These are phyloP conservation scores for Anisodus tanguticus DNA, from an alignment of 257 asterid genomes.

Conservation along the genomic window DNA sequence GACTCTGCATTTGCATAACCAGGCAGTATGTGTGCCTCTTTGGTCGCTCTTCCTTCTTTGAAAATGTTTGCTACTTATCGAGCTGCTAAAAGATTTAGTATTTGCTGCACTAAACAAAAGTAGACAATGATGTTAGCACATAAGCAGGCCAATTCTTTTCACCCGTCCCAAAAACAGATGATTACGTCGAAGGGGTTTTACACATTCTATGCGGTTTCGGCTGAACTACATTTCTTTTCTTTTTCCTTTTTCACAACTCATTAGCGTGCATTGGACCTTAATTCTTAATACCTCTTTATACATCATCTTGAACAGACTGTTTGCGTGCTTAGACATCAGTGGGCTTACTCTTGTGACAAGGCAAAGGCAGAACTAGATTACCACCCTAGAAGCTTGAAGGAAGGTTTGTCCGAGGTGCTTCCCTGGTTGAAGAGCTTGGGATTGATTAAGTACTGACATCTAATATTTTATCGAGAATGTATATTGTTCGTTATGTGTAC, in stretches of 20 bases:
- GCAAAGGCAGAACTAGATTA: slow-evolving; percentile 82
- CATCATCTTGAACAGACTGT: slow-evolving; percentile 57
- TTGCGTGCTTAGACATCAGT: slow-evolving; percentile 67
- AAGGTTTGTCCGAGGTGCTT: slow-evolving; percentile 80
- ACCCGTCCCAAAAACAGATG: not conserved
- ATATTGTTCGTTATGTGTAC: not conserved
- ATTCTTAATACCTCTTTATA: slow-evolving; percentile 29
- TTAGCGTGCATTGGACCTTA: not conserved
- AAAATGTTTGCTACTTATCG: not conserved
- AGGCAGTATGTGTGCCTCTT: not conserved
- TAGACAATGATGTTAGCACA: not conserved
- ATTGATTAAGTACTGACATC: slow-evolving; percentile 57
- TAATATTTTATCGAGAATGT: not conserved
- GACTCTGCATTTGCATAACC: not conserved
- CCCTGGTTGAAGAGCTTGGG: slow-evolving; percentile 85
- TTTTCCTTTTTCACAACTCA: not conserved
- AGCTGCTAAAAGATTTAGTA: not conserved
- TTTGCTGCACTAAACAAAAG: not conserved
- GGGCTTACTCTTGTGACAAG: slow-evolving; percentile 89
- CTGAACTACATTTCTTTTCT: not conserved
- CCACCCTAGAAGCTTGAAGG: slow-evolving; percentile 74
- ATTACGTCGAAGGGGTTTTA: not conserved
- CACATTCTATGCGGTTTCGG: not conserved
- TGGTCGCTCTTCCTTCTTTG: not conserved
- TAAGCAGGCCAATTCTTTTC: not conserved